Percentiles rank a stretch among this genome's conserved stretches.
Evolutionary conservation across 345 rosid genomes (phyloP).

Genomic region (Iberis pinnata): DNA sequence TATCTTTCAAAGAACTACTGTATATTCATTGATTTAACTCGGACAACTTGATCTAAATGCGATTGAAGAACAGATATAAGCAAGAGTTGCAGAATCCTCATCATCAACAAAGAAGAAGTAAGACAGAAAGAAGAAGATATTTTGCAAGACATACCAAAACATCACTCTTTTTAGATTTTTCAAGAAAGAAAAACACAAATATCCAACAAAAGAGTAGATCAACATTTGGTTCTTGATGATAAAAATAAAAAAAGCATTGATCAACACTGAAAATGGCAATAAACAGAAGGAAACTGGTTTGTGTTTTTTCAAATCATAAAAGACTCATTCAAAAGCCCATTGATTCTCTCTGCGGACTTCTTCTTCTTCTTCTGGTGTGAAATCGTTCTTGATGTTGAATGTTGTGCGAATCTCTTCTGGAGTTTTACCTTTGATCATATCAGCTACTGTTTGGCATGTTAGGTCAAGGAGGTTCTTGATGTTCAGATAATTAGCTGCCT

Average conservation of each 20-base stretch:
- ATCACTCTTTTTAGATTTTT: conserved; percentile 1
- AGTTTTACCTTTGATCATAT: conserved; percentile 62
- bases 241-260: background rate
- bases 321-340: conserved; percentile 58
- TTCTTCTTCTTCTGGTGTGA: conserved; percentile 52
- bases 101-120: too few species aligned
- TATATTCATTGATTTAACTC: too few species aligned
- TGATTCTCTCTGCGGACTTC: conserved; percentile 54
- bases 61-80: too few species aligned
- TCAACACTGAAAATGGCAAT: conserved; percentile 13
- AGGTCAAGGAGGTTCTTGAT: conserved; percentile 49
- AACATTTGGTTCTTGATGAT: conserved; percentile 7
- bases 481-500: conserved; percentile 66
- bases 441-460: conserved; percentile 57
- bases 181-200: background rate
- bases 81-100: too few species aligned
- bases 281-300: background rate
- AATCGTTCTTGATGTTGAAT: conserved; percentile 54
- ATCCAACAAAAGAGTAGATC: conserved; percentile 13
- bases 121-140: too few species aligned
- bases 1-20: too few species aligned
- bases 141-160: background rate
- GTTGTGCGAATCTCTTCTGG: conserved; percentile 52
- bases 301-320: background rate
- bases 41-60: too few species aligned